Conservation (phyloP, 2,329 filamentous ascomycete genomes). For the Fusarium irregulare region DNA sequence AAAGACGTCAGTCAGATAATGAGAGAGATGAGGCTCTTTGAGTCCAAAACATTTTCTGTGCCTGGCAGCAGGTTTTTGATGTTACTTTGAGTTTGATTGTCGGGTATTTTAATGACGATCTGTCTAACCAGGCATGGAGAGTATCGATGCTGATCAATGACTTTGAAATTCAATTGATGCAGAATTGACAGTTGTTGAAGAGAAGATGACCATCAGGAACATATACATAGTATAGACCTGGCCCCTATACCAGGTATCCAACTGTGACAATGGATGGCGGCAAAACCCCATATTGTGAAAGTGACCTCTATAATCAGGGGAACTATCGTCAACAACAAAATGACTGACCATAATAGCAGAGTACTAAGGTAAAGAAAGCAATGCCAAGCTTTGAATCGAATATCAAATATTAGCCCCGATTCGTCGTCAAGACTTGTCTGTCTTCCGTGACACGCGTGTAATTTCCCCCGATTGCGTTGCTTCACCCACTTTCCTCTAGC, state of each 20-base stretch:
- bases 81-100: conserved; percentile 5
- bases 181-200: not conserved
- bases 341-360: not conserved
- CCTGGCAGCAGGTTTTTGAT: conserved; percentile 1
- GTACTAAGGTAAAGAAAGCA: not conserved
- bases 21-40: conserved; percentile 1
- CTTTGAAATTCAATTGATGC: not conserved
- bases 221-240: not conserved
- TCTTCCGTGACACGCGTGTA: conserved; percentile 22
- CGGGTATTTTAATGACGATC: conserved; percentile 6
- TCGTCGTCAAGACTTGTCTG: conserved; percentile 22
- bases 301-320: not conserved
- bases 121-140: not conserved
- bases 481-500: conserved; percentile 14
- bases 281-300: not conserved
- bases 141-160: not conserved
- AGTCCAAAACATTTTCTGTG: not conserved
- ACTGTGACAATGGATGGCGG: not conserved
- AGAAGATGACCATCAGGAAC: not conserved
- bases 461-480: conserved; percentile 39
- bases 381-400: conserved; percentile 30
- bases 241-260: not conserved
- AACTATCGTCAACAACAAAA: not conserved
- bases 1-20: not conserved
- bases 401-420: conserved; percentile 33